Base-by-base conservation (phyloP, 1,139 yeast genomes). In the Ogataea hybrid region DNA sequence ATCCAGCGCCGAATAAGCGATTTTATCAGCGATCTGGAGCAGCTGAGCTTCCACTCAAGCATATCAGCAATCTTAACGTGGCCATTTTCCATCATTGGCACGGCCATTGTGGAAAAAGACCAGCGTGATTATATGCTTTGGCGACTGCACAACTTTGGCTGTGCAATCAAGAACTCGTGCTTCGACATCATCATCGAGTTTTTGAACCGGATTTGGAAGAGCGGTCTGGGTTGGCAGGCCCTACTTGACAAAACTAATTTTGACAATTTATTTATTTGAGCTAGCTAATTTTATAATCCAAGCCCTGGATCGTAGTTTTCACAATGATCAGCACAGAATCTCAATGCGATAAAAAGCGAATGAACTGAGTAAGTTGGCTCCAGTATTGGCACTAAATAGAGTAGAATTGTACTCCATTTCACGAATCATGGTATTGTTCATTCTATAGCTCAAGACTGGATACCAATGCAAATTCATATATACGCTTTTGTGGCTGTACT, bases 261-360 rank as follows among this genome's bases (percentile, higher is more conserved):
- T 23, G 37, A 41, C 14, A 35, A 35, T 4, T 18, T 79, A 63
- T 33, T 39, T 28, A 36, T 42, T 16, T 42, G 15, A 32, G 28
- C n/a, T 11, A 22, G 16, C 14, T 23, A 16, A 14, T 29, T 30
- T 29, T 23, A 6, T n/a, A 23, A 16, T 35, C 10, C 11, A 7
- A 8, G 21, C 4, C 21, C 21, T 20, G 21, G 21, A 6, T 6
- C 2, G 2, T 6, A 6, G 2, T 6, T 17, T 17, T 17, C 18
- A 17, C 18, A 17, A 6, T 17, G 16, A 15, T 15, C 16, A 15
- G 3, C 4, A 15, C 3, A 15, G 16, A 15, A 15, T 15, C 16
- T 3, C 16, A 15, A 15, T 3, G 4, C 16, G 4, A 3, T 15
- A 15, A 3, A 15, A 15, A 15, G 16, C 16, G 4, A 15, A 15